Conservation (phyloP, 140 eudicot species). For the Oenanthe javanica region DNA sequence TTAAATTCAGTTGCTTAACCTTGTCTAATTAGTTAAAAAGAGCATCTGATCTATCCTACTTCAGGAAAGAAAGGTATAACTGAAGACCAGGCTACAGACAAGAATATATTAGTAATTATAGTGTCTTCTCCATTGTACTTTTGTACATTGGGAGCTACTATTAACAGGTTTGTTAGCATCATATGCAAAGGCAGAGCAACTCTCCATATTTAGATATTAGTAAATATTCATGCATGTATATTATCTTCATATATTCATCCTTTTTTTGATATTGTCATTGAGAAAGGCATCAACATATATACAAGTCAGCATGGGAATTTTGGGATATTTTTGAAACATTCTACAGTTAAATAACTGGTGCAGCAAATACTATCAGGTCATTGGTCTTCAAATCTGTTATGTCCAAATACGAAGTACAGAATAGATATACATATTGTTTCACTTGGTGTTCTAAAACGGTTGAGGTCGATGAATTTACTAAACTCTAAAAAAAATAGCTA, state of each 20-base stretch:
- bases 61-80: conserved; percentile 17
- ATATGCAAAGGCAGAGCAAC: not conserved
- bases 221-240: not conserved
- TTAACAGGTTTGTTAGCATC: not conserved
- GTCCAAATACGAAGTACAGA: not conserved
- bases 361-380: not conserved
- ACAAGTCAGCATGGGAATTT: not conserved
- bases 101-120: conserved; percentile 1
- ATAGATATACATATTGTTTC: no score
- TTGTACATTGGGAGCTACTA: conserved; percentile 3
- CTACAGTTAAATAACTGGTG: not conserved
- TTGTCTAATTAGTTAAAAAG: conserved; percentile 30
- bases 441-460: not conserved
- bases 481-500: not conserved
- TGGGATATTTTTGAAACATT: not conserved
- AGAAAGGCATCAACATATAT: not conserved
- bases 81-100: conserved; percentile 25
- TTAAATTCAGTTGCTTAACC: conserved; percentile 67
- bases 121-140: not conserved
- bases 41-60: conserved; percentile 31
- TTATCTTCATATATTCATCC: not conserved
- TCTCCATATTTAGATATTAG: not conserved
- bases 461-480: not conserved
- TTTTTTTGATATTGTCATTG: not conserved
- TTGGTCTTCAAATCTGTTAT: not conserved